Evolutionary conservation across 306 rosid genomes (phyloP), one percentile per base, ranked within the genome.

Genomic region (Cicer yamashitae): DNA sequence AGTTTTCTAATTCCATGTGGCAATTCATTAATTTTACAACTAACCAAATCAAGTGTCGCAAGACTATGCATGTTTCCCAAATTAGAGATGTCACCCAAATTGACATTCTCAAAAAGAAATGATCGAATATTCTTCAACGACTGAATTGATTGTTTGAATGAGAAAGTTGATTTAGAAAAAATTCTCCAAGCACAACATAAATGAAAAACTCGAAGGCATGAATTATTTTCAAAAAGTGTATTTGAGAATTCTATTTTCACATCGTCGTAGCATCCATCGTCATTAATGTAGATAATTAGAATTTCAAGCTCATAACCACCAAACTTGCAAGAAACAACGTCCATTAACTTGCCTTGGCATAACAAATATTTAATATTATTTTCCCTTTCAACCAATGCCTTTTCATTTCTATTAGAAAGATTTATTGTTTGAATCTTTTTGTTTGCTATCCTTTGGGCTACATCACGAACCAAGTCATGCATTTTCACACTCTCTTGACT

Each of bases 381-480:
- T 12, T n/a, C 6, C 5, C 45, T 58, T 11, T 50, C 74, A 10
- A 20, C 17, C 40, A 10, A 10, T n/a, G 38, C 6, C 34, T 12
- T 47, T 46, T 15, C 1, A 1, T 8, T 12, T 48, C 3, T 10
- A 0, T 17, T 4, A 10, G 7, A 12, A 0, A 41, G 0, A 43
- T 46, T 6, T 0, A 7, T 8, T 1, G 2, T 45, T 7, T 47
- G 46, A 38, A 56, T 30, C 38, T 22, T 7, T 7, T 50, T 0
- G 0, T 45, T 66, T 3, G 50, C 73, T 12, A 77, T 67, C 48
- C 3, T 17, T 0, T 18, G 37, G 8, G 76, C 80, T 1, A 14
- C 54, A 7, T 73, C 79, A 0, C 80, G 82, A 5, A 67, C 40
- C 53, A 67, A 40, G n/a, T 74, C 84, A 48, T 80, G 80, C 84